phyloP scores from a whole-genome alignment of 2,329 filamentous ascomycete genomes.

The Fusarium lateritium region DNA sequence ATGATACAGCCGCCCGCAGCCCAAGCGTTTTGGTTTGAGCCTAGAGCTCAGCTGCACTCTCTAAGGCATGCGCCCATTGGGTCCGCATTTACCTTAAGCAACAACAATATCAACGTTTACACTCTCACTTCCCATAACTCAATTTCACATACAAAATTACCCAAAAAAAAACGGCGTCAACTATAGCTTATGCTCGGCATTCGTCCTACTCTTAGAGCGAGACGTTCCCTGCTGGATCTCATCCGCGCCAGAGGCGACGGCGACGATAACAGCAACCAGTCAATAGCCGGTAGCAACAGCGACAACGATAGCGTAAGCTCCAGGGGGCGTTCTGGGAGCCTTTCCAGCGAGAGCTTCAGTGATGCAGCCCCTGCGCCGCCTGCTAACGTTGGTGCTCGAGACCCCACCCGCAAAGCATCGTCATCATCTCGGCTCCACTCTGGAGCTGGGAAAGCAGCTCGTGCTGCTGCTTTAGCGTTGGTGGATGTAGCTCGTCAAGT shows the following conservation, averaged over 20 bases:
- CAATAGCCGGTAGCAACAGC: conserved; percentile 3
- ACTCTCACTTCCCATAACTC: conserved; percentile 20
- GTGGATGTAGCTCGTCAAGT: conserved; percentile 57
- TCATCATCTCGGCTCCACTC: conserved; percentile 55
- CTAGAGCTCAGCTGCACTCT: conserved; percentile 22
- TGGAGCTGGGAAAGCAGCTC: conserved; percentile 33
- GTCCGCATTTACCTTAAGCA: conserved; percentile 30
- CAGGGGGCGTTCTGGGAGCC: conserved; percentile 5
- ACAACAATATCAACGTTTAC: conserved; percentile 16
- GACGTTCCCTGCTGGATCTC: conserved; percentile 68
- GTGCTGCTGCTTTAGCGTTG: conserved; percentile 43
- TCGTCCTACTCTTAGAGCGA: conserved; percentile 64
- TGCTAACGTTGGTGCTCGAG: conserved; percentile 31
- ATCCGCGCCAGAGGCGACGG: conserved; percentile 56
- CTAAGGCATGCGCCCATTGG: conserved; percentile 2
- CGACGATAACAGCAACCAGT: conserved; percentile 32
- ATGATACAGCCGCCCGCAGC: conserved; percentile 13
- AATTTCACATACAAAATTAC: conserved; percentile 22
- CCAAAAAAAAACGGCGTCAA: conserved; percentile 35
- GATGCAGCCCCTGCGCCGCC: conserved; percentile 42
- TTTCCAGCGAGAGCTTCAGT: conserved; percentile 35
- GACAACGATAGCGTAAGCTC: conserved; percentile 22
- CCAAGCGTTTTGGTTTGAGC: conserved; percentile 17
- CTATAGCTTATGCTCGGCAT: conserved; percentile 64
- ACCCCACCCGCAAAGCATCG: conserved; percentile 47